Evolutionary conservation across 139 green algal genomes (phyloP).

Genomic region (Axilococcus clingmanii): DNA sequence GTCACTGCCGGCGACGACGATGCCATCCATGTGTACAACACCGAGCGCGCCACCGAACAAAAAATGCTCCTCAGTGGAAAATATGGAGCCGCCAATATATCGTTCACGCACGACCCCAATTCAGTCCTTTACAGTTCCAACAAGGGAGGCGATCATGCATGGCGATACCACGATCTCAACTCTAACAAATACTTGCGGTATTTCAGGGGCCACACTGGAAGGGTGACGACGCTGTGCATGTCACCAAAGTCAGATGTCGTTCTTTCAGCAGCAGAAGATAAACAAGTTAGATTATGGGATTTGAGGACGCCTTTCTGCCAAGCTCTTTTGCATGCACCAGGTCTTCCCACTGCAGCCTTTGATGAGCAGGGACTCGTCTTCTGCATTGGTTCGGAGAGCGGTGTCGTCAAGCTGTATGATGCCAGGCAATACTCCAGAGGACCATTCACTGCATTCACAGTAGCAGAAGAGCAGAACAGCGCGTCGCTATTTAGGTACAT

Average conservation of each 20-base stretch:
- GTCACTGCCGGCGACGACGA: slow-evolving; percentile 77
- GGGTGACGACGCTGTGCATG: slow-evolving; percentile 65
- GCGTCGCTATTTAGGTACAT: slow-evolving; percentile 46
- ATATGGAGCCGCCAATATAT: slow-evolving; percentile 68
- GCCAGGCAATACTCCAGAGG: slow-evolving; percentile 60
- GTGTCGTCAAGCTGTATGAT: slow-evolving; percentile 83
- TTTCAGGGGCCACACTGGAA: slow-evolving; percentile 67
- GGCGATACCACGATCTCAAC: slow-evolving; percentile 76
- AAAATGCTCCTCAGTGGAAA: slow-evolving; percentile 66
- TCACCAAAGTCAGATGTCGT: slow-evolving; percentile 75
- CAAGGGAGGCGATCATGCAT: slow-evolving; percentile 60
- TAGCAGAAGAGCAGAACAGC: slow-evolving; percentile 40
- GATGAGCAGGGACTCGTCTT: slow-evolving; percentile 88
- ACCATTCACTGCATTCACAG: slow-evolving; percentile 74
- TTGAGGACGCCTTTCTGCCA: slow-evolving; percentile 63
- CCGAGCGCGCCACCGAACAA: slow-evolving; percentile 22
- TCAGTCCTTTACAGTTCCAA: slow-evolving; percentile 69
- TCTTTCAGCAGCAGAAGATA: slow-evolving; percentile 57
- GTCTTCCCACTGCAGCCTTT: slow-evolving; percentile 46
- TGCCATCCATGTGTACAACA: slow-evolving; percentile 75
- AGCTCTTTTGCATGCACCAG: slow-evolving; percentile 45
- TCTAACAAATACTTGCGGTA: slow-evolving; percentile 79
- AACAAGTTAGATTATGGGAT: slow-evolving; percentile 79
- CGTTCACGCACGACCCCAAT: slow-evolving; percentile 65
- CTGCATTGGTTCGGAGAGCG: slow-evolving; percentile 57